Evolutionary conservation across 208 protist species (phyloP).

Genomic region (Leptomonas pyrrhocoris): DNA sequence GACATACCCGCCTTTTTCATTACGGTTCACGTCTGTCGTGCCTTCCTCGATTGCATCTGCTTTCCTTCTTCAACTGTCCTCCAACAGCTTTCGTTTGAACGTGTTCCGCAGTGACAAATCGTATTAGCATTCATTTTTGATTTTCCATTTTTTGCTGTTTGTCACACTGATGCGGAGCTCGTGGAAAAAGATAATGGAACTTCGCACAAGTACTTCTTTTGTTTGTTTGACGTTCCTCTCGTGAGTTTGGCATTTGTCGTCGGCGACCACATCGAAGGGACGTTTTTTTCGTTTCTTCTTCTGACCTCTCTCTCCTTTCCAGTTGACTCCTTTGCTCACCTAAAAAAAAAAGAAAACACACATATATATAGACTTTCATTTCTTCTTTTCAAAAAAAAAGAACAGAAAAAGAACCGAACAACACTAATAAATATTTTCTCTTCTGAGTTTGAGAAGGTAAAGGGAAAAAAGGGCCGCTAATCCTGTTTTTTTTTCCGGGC

Average conservation of each 20-base stretch:
- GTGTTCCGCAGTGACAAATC: no score
- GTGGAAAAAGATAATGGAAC: no score
- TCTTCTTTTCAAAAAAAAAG: no score
- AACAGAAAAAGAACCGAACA: no score
- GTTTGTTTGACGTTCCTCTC: conserved; percentile 21
- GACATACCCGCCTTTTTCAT: conserved; percentile 50
- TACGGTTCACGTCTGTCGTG: background rate
- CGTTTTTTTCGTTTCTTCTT: conserved; percentile 3
- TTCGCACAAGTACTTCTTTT: background rate
- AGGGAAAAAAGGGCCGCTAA: no score
- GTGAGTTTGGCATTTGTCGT: conserved; percentile 1
- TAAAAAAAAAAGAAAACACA: background rate
- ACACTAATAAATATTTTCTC: no score
- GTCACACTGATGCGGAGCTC: no score
- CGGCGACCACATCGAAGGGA: background rate
- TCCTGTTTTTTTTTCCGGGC: no score
- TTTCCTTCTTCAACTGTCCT: background rate
- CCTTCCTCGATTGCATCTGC: background rate
- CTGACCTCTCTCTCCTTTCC: background rate
- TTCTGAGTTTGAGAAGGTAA: no score
- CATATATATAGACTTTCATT: no score
- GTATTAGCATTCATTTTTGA: no score
- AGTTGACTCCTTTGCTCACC: background rate
- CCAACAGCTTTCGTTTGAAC: background rate
- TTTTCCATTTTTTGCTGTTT: conserved; percentile 19